Evolutionary conservation across 306 rosid genomes (phyloP).

Genomic region (Mimosa pudica): DNA sequence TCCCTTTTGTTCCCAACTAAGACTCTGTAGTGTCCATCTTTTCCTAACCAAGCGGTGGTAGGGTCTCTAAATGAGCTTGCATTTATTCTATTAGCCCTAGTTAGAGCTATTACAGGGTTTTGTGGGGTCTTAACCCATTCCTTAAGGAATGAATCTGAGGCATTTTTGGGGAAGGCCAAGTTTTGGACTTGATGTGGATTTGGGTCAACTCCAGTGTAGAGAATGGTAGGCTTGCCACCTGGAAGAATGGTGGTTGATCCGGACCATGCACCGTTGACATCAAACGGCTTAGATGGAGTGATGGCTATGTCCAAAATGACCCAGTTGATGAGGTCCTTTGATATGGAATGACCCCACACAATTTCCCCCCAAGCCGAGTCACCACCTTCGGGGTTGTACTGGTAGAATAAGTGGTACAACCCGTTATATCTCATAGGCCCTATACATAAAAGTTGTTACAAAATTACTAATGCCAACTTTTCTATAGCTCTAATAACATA

Average conservation of each 20-base stretch:
- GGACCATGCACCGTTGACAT: slow-evolving; percentile 84
- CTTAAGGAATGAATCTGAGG: slow-evolving; percentile 25
- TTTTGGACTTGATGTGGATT: slow-evolving; percentile 67
- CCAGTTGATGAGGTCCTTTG: slow-evolving; percentile 80
- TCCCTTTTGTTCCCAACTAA: slow-evolving; percentile 54
- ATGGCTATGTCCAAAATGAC: slow-evolving; percentile 63
- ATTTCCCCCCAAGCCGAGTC: slow-evolving; percentile 83
- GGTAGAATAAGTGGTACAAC: slow-evolving; percentile 74
- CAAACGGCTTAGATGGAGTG: slow-evolving; percentile 62
- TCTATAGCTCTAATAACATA: too few relatives aligned
- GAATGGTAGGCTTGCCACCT: slow-evolving; percentile 52
- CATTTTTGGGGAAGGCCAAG: slow-evolving; percentile 66
- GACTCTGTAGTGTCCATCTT: slow-evolving; percentile 65
- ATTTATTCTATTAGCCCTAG: slow-evolving; percentile 48
- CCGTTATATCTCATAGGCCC: too few relatives aligned
- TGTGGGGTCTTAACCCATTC: slow-evolving; percentile 65
- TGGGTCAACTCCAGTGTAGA: slow-evolving; percentile 74
- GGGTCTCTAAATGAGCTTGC: slow-evolving; percentile 80
- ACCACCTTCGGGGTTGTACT: slow-evolving; percentile 70
- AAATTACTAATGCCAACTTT: too few relatives aligned
- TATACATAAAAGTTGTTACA: too few relatives aligned
- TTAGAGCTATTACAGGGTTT: slow-evolving; percentile 71
- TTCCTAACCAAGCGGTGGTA: slow-evolving; percentile 77
- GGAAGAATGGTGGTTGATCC: slow-evolving; percentile 74
- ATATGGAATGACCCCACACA: slow-evolving; percentile 88